Percentiles rank a stretch among this genome's conserved stretches.
Evolutionary conservation across 768 basidiomycete genomes (phyloP).

Genomic region (Kwoniella europaea): DNA sequence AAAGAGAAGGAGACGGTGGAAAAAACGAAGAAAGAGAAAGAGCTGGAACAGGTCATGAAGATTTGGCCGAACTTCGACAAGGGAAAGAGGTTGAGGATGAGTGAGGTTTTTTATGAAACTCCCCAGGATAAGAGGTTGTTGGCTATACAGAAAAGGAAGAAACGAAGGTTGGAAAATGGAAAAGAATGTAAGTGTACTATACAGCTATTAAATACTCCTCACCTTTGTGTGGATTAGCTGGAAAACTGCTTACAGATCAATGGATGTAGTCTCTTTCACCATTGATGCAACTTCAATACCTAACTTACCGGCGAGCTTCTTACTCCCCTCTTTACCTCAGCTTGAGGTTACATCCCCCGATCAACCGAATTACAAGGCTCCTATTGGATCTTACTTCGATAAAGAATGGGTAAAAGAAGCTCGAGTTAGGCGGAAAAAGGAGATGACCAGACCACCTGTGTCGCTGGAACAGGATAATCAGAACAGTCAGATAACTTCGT

Average conservation of each 20-base stretch:
- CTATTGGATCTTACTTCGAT: constrained; percentile 42
- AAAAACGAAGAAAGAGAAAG: constrained; percentile 22
- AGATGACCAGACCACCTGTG: constrained; percentile 37
- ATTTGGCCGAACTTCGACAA: constrained; percentile 48
- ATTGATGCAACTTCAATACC: constrained; percentile 20
- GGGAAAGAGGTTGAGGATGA: constrained; percentile 46
- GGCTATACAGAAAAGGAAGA: constrained; percentile 32
- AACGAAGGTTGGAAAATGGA: constrained; percentile 28
- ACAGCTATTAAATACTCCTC: too few species aligned
- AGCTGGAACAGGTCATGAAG: constrained; percentile 29
- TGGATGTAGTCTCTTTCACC: constrained; percentile 23
- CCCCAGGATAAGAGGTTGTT: constrained; percentile 29
- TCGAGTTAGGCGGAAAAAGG: constrained; percentile 15
- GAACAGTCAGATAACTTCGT: not conserved
- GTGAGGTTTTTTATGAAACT: constrained; percentile 50
- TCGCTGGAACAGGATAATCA: constrained; percentile 15
- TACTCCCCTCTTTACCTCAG: constrained; percentile 22
- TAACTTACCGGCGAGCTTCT: constrained; percentile 24
- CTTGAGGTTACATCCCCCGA: constrained; percentile 8
- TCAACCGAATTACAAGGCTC: constrained; percentile 34
- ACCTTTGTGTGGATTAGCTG: too few species aligned
- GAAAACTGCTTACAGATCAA: not conserved
- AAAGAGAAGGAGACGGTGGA: constrained; percentile 13
- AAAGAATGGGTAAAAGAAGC: constrained; percentile 42
- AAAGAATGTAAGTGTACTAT: constrained; percentile 34